A percentile compares a stretch with the other conserved stretches of the same genome.
Conservation (phyloP, 352 stramenopile species). For the Pythium utonaiense region DNA sequence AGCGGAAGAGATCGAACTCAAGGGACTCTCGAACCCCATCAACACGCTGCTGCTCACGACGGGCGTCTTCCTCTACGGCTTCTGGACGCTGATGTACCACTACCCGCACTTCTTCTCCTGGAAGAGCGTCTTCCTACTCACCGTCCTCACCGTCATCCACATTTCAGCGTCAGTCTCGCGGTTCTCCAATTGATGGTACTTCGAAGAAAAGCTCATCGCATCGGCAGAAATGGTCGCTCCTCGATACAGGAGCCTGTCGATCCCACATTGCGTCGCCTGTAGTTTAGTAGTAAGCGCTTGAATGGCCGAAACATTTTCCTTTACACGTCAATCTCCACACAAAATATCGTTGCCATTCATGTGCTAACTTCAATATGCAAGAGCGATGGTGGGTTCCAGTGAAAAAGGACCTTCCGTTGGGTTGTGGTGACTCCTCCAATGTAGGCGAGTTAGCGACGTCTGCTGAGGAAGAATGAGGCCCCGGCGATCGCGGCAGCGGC, state of each 20-base stretch:
- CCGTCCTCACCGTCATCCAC: conserved; percentile 56
- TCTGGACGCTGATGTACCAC: conserved; percentile 82
- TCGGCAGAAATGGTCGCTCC: too few species aligned
- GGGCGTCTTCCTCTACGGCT: conserved; percentile 58
- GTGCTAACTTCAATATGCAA: background rate
- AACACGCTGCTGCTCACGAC: conserved; percentile 64
- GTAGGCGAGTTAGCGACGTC: conserved; percentile 45
- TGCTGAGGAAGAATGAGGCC: conserved; percentile 75
- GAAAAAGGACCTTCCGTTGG: background rate
- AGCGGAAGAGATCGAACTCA: conserved; percentile 39
- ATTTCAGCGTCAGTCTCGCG: conserved; percentile 52
- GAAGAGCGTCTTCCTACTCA: conserved; percentile 69
- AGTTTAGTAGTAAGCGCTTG: background rate
- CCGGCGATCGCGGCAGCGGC: conserved; percentile 72
- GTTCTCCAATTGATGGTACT: conserved; percentile 41
- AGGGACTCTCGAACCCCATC: conserved; percentile 47
- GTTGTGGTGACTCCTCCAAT: background rate
- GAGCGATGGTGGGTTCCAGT: background rate
- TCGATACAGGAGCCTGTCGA: too few species aligned
- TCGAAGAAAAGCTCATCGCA: too few species aligned
- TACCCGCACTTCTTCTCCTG: conserved; percentile 75
- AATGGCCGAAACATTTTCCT: too few species aligned
- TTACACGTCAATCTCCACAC: background rate
- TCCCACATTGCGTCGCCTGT: background rate
- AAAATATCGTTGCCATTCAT: background rate